Evolutionary conservation across 2,329 filamentous ascomycete genomes (phyloP), one percentile per base, ranked within the genome.

Genomic region (Biscogniauxia mediterranea): DNA sequence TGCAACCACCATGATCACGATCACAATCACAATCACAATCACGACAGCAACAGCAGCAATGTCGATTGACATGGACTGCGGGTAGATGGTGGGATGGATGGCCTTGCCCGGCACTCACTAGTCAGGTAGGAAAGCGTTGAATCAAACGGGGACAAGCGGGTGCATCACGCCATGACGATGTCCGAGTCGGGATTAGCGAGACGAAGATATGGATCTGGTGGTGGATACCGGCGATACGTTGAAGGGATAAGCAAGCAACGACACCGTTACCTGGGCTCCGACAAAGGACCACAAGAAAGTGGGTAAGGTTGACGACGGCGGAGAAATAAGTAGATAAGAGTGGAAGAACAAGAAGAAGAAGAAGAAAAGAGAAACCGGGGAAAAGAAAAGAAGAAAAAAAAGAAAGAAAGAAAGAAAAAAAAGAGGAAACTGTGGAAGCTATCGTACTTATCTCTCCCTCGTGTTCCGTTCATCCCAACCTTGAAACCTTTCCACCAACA

Each of bases 121-220:
- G 28, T 32, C 28, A 32, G 7, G 28, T 32, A 32, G 38, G 15
- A 46, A 46, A 46, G 15, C 15, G 28, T 32, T 32, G 28, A 46
- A 46, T 46, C 38, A n/a, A n/a, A n/a, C 17, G 6, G 6, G 3
- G 15, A 46, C 38, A n/a, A 46, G 15, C 38, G 38, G 50, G 50
- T 19, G 50, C 50, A 52, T 52, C 50, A 25, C 50, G 50, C 50
- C 50, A 52, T 21, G 50, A 52, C 50, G 50, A 21, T 52, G 52
- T 56, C 62, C 59, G 50, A 57, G 59, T 62, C 60, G 11, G 58
- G 60, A 61, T 59, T 66, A 66, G 60, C 57, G 60, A 64, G 58
- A 61, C 55, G 53, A 61, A 55, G 58, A 62, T 64, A 66, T 61
- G 61, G 61, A 64, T 52, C 46, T 51, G 20, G 8, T 13, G 23